These are phyloP conservation scores for Penicillium nucicola DNA, from an alignment of 495 filamentous ascomycete species.

Conservation along the genomic window DNA sequence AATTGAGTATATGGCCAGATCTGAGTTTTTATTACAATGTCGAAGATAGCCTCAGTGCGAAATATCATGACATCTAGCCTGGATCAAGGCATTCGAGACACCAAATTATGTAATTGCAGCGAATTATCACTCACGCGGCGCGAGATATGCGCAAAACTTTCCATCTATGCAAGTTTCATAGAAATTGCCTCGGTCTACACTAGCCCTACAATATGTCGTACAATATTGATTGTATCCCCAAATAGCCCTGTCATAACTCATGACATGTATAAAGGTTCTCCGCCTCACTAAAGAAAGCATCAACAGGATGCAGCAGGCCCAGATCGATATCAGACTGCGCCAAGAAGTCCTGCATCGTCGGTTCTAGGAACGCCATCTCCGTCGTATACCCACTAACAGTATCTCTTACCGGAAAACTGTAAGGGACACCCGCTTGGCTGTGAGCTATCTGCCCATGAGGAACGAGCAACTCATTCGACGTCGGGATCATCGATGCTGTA, in stretches of 20 bases:
- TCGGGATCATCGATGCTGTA: not conserved
- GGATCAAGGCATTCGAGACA: not conserved
- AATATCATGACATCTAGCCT: too few species aligned
- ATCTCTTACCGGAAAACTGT: constrained; percentile 13
- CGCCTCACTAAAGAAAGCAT: constrained; percentile 38
- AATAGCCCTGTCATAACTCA: constrained; percentile 13
- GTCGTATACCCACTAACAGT: constrained; percentile 34
- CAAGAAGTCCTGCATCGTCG: constrained; percentile 45
- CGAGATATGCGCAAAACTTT: not conserved
- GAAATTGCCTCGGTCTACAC: too few species aligned
- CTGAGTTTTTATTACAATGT: too few species aligned
- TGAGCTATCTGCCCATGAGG: not conserved
- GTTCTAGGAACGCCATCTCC: constrained; percentile 44
- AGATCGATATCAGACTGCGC: constrained; percentile 44
- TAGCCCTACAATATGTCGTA: too few species aligned
- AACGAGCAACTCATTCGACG: constrained; percentile 2
- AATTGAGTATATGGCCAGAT: too few species aligned
- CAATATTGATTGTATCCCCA: not conserved
- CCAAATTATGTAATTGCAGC: too few species aligned
- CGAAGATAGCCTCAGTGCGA: too few species aligned
- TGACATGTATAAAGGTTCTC: constrained; percentile 39
- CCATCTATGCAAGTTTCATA: too few species aligned
- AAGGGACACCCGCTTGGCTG: constrained; percentile 1
- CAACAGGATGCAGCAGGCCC: constrained; percentile 38
- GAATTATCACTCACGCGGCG: not conserved